These are phyloP conservation scores for Cryptosporidium tyzzeri DNA, from an alignment of 169 alveolate genomes.

Conservation along the genomic window DNA sequence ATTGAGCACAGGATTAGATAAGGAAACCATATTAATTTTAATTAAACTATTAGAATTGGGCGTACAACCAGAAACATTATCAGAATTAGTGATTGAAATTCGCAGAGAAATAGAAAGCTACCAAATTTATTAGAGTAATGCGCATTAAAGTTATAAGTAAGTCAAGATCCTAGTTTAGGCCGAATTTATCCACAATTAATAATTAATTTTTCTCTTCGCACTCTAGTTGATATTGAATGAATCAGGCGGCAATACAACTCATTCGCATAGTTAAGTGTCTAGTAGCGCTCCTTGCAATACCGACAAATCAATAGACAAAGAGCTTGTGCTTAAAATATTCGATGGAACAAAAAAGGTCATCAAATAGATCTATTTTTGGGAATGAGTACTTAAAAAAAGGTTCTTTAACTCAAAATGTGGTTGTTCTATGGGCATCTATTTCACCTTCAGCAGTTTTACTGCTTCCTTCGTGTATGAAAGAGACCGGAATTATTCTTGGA, in stretches of 20 bases:
- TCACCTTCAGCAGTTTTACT: conserved; percentile 73
- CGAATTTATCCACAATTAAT: not conserved
- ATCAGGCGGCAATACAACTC: not conserved
- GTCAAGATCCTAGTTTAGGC: not conserved
- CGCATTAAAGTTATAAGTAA: not conserved
- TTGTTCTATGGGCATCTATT: conserved; percentile 76
- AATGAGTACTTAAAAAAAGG: conserved; percentile 57
- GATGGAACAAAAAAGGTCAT: conserved; percentile 47
- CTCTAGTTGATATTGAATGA: not conserved
- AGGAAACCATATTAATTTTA: conserved; percentile 36
- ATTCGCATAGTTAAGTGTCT: conserved; percentile 16
- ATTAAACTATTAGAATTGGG: conserved; percentile 41
- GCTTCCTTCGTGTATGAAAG: conserved; percentile 72
- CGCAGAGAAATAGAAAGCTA: conserved; percentile 33
- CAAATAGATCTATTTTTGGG: not conserved
- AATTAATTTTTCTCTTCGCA: not conserved
- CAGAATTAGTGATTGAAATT: conserved; percentile 43
- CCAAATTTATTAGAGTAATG: not conserved
- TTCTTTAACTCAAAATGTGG: conserved; percentile 65
- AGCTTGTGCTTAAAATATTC: not conserved
- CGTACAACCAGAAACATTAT: conserved; percentile 60
- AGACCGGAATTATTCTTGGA: conserved; percentile 64
- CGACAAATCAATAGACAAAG: not conserved
- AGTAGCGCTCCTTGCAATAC: conserved; percentile 57
- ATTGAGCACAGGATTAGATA: conserved; percentile 48